Evolutionary conservation across 2,329 filamentous ascomycete genomes (phyloP).

Genomic region (Colletotrichum sp.): DNA sequence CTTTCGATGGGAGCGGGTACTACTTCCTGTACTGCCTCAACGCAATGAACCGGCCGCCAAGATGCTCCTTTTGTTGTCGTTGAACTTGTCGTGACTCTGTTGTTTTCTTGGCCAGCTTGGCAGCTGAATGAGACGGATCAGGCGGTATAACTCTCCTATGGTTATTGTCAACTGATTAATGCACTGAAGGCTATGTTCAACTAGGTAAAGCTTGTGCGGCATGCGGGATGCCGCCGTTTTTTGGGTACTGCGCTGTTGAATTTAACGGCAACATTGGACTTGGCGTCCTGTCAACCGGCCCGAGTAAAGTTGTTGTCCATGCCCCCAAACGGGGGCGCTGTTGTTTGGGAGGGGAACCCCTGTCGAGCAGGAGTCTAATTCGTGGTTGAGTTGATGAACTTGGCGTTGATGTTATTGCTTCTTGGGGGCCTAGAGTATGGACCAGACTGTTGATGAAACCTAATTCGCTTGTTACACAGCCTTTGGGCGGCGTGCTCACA

Average conservation of each 20-base stretch:
- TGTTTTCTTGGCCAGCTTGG: neutral
- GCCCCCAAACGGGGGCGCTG: neutral
- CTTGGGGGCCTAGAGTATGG: neutral
- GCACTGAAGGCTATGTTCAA: neutral
- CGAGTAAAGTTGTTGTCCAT: neutral
- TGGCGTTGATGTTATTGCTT: neutral
- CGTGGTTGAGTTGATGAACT: neutral
- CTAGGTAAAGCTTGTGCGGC: neutral
- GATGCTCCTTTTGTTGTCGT: accelerated
- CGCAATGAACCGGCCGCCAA: accelerated
- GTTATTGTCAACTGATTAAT: neutral
- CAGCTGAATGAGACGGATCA: neutral
- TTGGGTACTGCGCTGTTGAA: neutral
- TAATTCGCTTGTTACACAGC: accelerated
- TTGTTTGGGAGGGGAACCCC: neutral
- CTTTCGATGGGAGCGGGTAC: neutral
- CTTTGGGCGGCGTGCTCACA: neutral
- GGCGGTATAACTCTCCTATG: neutral
- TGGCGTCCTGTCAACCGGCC: neutral
- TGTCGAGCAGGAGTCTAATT: neutral
- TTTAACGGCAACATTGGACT: neutral
- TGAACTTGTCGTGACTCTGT: neutral
- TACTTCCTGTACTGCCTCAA: neutral
- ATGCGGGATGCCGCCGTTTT: neutral
- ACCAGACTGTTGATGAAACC: neutral